Conservation (phyloP, 2,329 filamentous ascomycete species). For the Scleromitrula shiraiana region DNA sequence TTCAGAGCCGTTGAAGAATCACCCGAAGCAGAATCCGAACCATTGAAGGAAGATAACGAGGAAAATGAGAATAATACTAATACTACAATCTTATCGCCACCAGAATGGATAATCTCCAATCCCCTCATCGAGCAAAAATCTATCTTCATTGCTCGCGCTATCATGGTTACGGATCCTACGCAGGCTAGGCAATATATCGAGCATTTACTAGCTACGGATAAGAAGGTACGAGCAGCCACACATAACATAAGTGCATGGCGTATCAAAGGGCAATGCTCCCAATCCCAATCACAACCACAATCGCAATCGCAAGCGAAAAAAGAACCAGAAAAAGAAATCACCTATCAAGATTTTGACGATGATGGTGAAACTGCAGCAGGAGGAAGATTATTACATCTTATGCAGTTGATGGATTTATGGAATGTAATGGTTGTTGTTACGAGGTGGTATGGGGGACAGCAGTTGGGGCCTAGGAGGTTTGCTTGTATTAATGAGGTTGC, state of each 20-base stretch:
- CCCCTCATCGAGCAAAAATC: conserved; percentile 76
- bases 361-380: conserved; percentile 94
- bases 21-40: conserved; percentile 12
- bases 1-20: not conserved
- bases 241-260: conserved; percentile 97
- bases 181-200: conserved; percentile 65
- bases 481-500: conserved; percentile 82
- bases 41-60: conserved; percentile 14
- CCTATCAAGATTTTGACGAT: conserved; percentile 87
- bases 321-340: conserved; percentile 36
- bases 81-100: too few relatives aligned
- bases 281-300: too few relatives aligned
- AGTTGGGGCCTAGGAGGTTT: conserved; percentile 83
- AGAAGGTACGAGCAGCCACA: conserved; percentile 75
- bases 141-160: conserved; percentile 74
- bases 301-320: too few relatives aligned
- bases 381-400: conserved; percentile 72
- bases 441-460: conserved; percentile 89
- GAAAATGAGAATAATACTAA: too few relatives aligned
- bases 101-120: conserved; percentile 67
- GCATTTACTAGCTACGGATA: conserved; percentile 74
- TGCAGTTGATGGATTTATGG: conserved; percentile 95
- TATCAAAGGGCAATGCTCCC: too few relatives aligned
- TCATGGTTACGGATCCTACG: conserved; percentile 57
- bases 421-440: conserved; percentile 88